Evolutionary conservation across 148 eudicot genomes (phyloP).

Genomic region (Salicornia ramosissima): DNA sequence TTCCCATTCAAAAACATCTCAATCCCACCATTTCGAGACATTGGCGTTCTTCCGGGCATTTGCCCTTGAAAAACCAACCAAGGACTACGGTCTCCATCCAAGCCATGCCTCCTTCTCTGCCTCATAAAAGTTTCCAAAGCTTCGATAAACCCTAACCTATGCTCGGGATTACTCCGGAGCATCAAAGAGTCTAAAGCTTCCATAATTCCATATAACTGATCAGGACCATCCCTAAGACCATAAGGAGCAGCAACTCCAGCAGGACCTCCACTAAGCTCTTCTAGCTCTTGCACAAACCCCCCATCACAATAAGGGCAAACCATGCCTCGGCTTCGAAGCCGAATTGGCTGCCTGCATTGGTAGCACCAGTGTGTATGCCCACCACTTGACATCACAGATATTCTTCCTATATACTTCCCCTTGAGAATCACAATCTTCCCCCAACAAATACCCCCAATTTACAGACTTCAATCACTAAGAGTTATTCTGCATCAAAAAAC

Average conservation of each 20-base stretch:
- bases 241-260: constrained; percentile 21
- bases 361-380: constrained; percentile 89
- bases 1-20: constrained; percentile 57
- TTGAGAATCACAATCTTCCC: constrained; percentile 2
- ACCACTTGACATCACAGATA: constrained; percentile 48
- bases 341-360: constrained; percentile 58
- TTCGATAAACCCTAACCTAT: constrained; percentile 47
- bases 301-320: constrained; percentile 71
- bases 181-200: constrained; percentile 46
- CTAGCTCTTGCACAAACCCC: constrained; percentile 74
- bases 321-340: constrained; percentile 37
- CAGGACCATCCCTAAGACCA: constrained; percentile 36
- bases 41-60: constrained; percentile 44
- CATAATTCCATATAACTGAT: constrained; percentile 40
- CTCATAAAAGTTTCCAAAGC: constrained; percentile 64
- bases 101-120: constrained; percentile 53
- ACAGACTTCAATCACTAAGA: constrained; percentile 5
- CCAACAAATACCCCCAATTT: not conserved
- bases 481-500: constrained; percentile 20
- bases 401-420: not conserved
- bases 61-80: constrained; percentile 68
- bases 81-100: constrained; percentile 47
- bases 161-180: constrained; percentile 35
- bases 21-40: constrained; percentile 43
- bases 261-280: constrained; percentile 35